Evolutionary conservation across 345 rosid species (phyloP).

Genomic region (Combretum micranthum): DNA sequence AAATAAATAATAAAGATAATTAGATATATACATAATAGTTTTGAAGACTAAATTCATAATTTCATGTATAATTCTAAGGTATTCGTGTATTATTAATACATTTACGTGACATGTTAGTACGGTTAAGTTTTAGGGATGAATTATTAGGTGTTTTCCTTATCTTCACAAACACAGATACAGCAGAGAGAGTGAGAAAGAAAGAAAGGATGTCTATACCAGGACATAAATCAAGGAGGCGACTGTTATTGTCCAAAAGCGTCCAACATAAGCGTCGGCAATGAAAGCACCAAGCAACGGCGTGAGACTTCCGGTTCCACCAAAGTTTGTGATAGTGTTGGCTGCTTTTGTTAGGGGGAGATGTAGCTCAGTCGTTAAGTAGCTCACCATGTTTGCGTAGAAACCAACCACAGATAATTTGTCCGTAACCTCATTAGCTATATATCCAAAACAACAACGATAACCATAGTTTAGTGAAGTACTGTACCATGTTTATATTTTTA

Average conservation of each 20-base stretch:
- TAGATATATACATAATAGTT: too few species aligned
- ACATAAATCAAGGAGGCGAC: slow-evolving; percentile 68
- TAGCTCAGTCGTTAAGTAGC: slow-evolving; percentile 75
- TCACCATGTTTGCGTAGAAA: slow-evolving; percentile 74
- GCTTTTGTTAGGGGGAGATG: slow-evolving; percentile 92
- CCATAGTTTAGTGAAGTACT: not conserved
- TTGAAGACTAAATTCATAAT: too few species aligned
- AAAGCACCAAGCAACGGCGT: slow-evolving; percentile 91
- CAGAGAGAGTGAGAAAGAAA: not conserved
- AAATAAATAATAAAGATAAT: too few species aligned
- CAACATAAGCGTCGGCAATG: slow-evolving; percentile 67
- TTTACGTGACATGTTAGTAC: too few species aligned
- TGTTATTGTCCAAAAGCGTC: slow-evolving; percentile 83
- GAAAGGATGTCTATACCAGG: slow-evolving; percentile 27
- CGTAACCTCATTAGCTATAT: slow-evolving; percentile 71
- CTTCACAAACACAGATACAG: not conserved
- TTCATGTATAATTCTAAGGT: too few species aligned
- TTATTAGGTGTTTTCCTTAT: not conserved
- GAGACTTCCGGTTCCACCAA: slow-evolving; percentile 75
- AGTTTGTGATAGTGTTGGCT: slow-evolving; percentile 90
- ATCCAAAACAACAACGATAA: not conserved
- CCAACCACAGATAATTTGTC: slow-evolving; percentile 93
- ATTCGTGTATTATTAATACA: too few species aligned
- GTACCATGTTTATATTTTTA: too few species aligned
- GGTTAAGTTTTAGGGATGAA: not conserved